A percentile compares a stretch with the other conserved stretches of the same genome.
These are phyloP conservation scores for Anthracocystis walkeri DNA, from an alignment of 1,284 basidiomycete species.

Conservation along the genomic window DNA sequence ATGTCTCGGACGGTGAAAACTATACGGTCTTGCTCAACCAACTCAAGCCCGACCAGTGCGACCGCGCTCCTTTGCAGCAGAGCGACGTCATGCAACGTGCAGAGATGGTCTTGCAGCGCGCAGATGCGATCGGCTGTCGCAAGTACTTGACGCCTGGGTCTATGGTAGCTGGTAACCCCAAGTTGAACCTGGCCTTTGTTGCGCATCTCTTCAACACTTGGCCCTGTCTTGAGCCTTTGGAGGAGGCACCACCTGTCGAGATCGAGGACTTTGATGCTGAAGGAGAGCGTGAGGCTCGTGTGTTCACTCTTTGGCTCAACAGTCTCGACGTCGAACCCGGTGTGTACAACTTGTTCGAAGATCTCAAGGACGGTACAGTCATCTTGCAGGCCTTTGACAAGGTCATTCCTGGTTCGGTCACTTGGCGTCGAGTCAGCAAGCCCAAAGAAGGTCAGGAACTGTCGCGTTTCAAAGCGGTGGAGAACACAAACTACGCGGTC, in stretches of 20 bases:
- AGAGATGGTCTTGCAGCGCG: slow-evolving; percentile 91
- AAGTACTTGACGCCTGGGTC: slow-evolving; percentile 94
- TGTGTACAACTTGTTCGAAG: slow-evolving; percentile 96
- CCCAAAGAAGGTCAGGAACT: slow-evolving; percentile 85
- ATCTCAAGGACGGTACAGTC: slow-evolving; percentile 87
- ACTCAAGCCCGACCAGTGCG: slow-evolving; percentile 87
- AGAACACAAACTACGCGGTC: slow-evolving; percentile 96
- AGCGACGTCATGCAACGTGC: slow-evolving; percentile 84
- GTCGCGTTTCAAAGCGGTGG: slow-evolving; percentile 94
- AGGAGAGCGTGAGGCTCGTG: slow-evolving; percentile 95
- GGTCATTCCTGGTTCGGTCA: slow-evolving; percentile 88
- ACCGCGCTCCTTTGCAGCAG: slow-evolving; percentile 90
- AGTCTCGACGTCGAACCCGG: slow-evolving; percentile 93
- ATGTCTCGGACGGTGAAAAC: slow-evolving; percentile 95
- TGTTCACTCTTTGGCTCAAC: slow-evolving; percentile 98
- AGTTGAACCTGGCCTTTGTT: slow-evolving; percentile 97
- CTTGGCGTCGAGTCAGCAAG: slow-evolving; percentile 93
- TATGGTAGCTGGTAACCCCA: slow-evolving; percentile 93
- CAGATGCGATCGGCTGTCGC: slow-evolving; percentile 90
- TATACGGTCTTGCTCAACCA: slow-evolving; percentile 96
- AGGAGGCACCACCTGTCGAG: slow-evolving; percentile 79
- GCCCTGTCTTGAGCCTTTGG: slow-evolving; percentile 80
- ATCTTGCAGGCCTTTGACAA: slow-evolving; percentile 97
- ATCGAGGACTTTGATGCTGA: slow-evolving; percentile 99
- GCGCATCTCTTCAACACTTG: slow-evolving; percentile 98